Evolutionary conservation across 495 filamentous ascomycete species (phyloP).

Genomic region (Aspergillus egyptiacus): DNA sequence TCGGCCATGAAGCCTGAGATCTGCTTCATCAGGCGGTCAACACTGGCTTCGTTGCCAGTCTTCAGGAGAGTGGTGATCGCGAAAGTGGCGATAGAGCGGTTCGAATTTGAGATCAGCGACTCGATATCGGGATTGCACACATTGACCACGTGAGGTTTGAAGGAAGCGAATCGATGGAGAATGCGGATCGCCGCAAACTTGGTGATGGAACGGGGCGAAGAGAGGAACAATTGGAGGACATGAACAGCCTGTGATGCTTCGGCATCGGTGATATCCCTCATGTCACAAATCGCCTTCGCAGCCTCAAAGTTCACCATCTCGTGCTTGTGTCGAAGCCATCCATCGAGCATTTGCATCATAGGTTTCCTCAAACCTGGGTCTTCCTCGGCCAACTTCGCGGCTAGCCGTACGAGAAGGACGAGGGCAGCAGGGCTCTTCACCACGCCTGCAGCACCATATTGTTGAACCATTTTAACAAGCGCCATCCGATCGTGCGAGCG

Average conservation of each 20-base stretch:
- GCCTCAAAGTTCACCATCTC: slow-evolving; percentile 99
- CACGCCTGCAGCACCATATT: slow-evolving; percentile 83
- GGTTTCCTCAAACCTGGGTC: slow-evolving; percentile 81
- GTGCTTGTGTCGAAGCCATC: slow-evolving; percentile 96
- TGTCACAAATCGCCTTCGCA: slow-evolving; percentile 92
- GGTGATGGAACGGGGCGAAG: slow-evolving; percentile 91
- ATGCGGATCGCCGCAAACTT: slow-evolving; percentile 98
- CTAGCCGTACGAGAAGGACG: slow-evolving; percentile 85
- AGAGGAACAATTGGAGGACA: slow-evolving; percentile 91
- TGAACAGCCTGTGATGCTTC: slow-evolving; percentile 92
- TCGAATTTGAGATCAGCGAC: slow-evolving; percentile 88
- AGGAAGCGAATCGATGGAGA: slow-evolving; percentile 88
- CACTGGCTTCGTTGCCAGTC: slow-evolving; percentile 94
- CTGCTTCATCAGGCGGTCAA: slow-evolving; percentile 97
- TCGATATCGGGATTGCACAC: slow-evolving; percentile 97
- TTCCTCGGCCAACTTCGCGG: slow-evolving; percentile 92
- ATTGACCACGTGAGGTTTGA: slow-evolving; percentile 88
- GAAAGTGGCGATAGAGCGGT: slow-evolving; percentile 96
- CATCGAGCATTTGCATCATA: slow-evolving; percentile 92
- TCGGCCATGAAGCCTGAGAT: slow-evolving; percentile 96
- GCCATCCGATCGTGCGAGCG: slow-evolving; percentile 96
- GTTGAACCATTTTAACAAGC: slow-evolving; percentile 99
- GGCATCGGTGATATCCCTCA: slow-evolving; percentile 85
- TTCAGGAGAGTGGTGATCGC: slow-evolving; percentile 97
- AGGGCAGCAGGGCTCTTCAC: slow-evolving; percentile 92